phyloP scores from a whole-genome alignment of 495 filamentous ascomycete species.

The Xylaria nigripes region DNA sequence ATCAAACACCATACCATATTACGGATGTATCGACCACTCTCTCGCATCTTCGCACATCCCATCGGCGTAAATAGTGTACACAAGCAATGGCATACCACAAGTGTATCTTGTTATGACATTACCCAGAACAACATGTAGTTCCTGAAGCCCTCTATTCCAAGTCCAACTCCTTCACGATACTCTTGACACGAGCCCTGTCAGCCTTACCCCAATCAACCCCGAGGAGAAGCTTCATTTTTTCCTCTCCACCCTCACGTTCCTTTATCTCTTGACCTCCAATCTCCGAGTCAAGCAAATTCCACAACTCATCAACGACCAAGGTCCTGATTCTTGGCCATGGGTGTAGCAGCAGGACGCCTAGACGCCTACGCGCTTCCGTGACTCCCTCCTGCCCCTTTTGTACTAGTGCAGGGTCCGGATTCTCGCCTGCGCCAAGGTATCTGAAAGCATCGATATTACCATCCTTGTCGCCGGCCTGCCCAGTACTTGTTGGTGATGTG shows the following conservation, averaged over 20 bases:
- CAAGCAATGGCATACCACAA: neutral
- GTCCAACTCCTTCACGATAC: constrained; percentile 26
- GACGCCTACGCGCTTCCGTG: constrained; percentile 33
- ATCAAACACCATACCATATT: too few species aligned
- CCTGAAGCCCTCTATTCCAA: constrained; percentile 20
- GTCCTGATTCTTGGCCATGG: constrained; percentile 40
- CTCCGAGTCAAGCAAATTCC: constrained; percentile 24
- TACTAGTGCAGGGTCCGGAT: constrained; percentile 6
- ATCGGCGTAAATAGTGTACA: neutral
- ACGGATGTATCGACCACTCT: too few species aligned
- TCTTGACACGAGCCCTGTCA: constrained; percentile 28
- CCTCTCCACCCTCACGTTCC: constrained; percentile 8
- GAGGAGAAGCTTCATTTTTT: constrained; percentile 13
- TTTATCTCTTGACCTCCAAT: constrained; percentile 1
- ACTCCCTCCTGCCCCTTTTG: constrained; percentile 21
- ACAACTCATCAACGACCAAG: constrained; percentile 41
- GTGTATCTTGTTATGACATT: neutral
- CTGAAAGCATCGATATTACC: neutral
- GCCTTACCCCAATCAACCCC: constrained; percentile 37
- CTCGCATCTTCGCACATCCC: too few species aligned
- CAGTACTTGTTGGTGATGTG: neutral
- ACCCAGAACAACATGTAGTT: too few species aligned
- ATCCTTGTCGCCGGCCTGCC: neutral
- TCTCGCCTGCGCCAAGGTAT: neutral
- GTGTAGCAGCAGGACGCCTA: constrained; percentile 39